Evolutionary conservation across 2,329 filamentous ascomycete genomes (phyloP).

Genomic region (Exophiala spinifera): DNA sequence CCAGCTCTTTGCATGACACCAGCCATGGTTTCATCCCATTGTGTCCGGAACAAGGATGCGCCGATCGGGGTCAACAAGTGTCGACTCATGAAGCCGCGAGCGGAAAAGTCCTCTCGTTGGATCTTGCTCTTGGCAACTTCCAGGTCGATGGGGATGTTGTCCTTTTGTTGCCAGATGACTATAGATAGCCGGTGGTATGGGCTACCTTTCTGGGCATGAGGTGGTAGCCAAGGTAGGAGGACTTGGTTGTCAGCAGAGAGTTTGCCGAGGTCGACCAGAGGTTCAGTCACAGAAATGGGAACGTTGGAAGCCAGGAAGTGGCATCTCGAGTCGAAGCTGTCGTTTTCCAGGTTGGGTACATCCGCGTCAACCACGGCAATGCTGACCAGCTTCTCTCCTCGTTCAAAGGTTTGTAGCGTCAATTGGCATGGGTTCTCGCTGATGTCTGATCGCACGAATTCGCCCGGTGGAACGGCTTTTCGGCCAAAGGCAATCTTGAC

Average conservation of each 20-base stretch:
- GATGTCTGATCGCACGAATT: constrained; percentile 69
- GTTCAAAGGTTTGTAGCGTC: constrained; percentile 79
- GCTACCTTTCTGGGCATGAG: constrained; percentile 82
- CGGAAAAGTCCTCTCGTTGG: constrained; percentile 65
- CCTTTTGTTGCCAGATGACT: constrained; percentile 76
- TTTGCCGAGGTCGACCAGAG: constrained; percentile 62
- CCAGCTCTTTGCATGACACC: constrained; percentile 79
- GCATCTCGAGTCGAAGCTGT: constrained; percentile 75
- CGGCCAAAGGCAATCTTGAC: constrained; percentile 77
- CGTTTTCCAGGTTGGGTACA: constrained; percentile 72
- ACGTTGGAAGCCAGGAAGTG: constrained; percentile 82
- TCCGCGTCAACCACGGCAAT: constrained; percentile 86
- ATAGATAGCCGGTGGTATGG: constrained; percentile 87
- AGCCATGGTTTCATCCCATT: constrained; percentile 87
- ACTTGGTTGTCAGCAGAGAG: constrained; percentile 63
- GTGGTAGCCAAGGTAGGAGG: constrained; percentile 75
- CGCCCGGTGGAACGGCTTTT: constrained; percentile 68
- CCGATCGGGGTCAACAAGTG: constrained; percentile 71
- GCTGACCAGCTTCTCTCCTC: constrained; percentile 75
- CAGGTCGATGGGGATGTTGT: constrained; percentile 58
- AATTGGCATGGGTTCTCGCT: constrained; percentile 73
- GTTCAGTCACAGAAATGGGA: constrained; percentile 58
- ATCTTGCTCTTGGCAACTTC: constrained; percentile 53
- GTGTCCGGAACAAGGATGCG: constrained; percentile 79
- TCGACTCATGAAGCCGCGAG: constrained; percentile 71